Evolutionary conservation across 2,329 filamentous ascomycete species (phyloP), one percentile per base, ranked within the genome.

Genomic region (Coniochaeta sp.): DNA sequence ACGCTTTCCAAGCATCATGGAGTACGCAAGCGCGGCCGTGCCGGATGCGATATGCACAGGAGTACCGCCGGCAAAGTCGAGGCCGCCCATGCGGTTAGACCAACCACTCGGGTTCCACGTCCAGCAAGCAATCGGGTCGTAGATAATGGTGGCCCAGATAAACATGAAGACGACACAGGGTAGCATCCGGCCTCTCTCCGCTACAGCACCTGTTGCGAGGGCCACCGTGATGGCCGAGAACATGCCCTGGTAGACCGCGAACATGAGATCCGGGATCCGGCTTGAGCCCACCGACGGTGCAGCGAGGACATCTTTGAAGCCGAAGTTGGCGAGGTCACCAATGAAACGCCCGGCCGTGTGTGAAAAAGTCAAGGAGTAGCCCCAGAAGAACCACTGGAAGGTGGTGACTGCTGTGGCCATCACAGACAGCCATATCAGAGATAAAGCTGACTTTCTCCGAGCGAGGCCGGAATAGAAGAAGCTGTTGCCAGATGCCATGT

Each of bases 301-400:
- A 40, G 80, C 91, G 34, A 96, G 81, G 26, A 95, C 90, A 72
- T 89, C 81, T 65, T 79, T 86, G 73, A 96, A 88, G 50, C 89
- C 91, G 70, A 96, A 86, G 77, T 96, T 93, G 65, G 84, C 76
- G 28, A 96, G 78, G 67, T 92, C 81, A 61, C 91, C 91, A 64
- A 96, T 90, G 72, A 85, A 96, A 47, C 79, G 83, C 55, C 88
- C 87, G 28, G 89, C 89, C 1, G 82, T 81, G 74, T 93, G 90
- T 17, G 90, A 95, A 72, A 93, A 95, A 56, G 89, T 85, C 12
- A 95, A 76, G 5, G 89, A 92, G 72, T 91, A 95, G 44, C 90
- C 90, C 90, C 90, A 95, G 80, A 95, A 91, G 79, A 96, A 96
- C 92, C 92, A 96, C 73, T 96, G 91, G 75, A 96, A 96, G 28